Conservation (phyloP, 371 early-diverging fungal species). For the Mortierella sp. region DNA sequence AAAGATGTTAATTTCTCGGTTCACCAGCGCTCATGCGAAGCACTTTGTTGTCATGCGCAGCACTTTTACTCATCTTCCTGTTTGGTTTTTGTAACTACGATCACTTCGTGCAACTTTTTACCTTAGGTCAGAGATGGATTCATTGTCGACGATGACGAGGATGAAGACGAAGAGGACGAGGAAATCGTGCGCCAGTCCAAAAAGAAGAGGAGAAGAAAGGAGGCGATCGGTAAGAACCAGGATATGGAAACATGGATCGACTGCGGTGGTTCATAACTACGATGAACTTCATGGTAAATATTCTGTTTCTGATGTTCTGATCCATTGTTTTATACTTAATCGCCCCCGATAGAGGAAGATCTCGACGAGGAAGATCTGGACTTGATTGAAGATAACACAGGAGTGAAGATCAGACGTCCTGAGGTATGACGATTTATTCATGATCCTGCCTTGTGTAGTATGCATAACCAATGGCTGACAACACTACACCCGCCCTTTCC, state of each 20-base stretch:
- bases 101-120: not conserved
- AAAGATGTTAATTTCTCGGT: too few species aligned
- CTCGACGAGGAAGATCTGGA: constrained; percentile 92
- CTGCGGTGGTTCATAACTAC: constrained; percentile 14
- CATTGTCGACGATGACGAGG: constrained; percentile 77
- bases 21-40: not conserved
- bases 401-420: constrained; percentile 65
- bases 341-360: constrained; percentile 68
- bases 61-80: not conserved
- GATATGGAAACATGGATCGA: not conserved
- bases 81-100: not conserved
- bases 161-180: constrained; percentile 51
- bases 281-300: constrained; percentile 49
- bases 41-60: not conserved
- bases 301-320: constrained; percentile 6
- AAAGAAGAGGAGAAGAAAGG: constrained; percentile 58
- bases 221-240: constrained; percentile 56
- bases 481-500: not conserved
- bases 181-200: constrained; percentile 39
- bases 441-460: too few species aligned
- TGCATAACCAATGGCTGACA: not conserved
- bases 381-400: constrained; percentile 87
- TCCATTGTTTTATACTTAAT: constrained; percentile 20
- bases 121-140: constrained; percentile 71
- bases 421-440: too few species aligned